phyloP scores from a whole-genome alignment of 2,329 filamentous ascomycete species.

The Periconia macrospinosa region DNA sequence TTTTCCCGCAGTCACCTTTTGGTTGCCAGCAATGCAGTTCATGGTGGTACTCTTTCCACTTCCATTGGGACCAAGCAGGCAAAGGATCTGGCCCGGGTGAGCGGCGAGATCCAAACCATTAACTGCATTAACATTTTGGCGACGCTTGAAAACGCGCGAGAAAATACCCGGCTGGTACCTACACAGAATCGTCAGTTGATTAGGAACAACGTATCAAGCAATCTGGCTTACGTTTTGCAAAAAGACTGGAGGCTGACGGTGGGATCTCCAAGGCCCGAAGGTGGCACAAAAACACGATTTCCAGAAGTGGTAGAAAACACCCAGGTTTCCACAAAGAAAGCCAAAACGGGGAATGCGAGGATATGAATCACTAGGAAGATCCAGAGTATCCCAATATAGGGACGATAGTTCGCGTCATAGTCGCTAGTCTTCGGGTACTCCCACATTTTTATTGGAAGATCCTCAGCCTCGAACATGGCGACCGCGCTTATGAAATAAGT shows the following conservation, averaged over 20 bases:
- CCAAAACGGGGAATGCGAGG: conserved; percentile 74
- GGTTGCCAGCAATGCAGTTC: conserved; percentile 82
- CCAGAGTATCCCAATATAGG: conserved; percentile 77
- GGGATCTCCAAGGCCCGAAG: conserved; percentile 75
- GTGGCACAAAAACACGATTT: conserved; percentile 64
- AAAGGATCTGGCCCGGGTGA: conserved; percentile 78
- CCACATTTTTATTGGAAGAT: conserved; percentile 62
- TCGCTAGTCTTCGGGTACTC: conserved; percentile 58
- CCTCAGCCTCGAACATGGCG: conserved; percentile 72
- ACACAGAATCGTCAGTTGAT: neutral
- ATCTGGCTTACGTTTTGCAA: conserved; percentile 46
- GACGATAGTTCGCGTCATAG: conserved; percentile 53
- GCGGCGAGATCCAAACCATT: conserved; percentile 73
- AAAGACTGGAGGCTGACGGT: conserved; percentile 57
- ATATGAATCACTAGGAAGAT: conserved; percentile 78
- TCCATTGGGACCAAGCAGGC: conserved; percentile 85
- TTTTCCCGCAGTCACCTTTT: conserved; percentile 71
- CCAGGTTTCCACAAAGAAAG: conserved; percentile 70
- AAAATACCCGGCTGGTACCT: neutral
- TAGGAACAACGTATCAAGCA: neutral
- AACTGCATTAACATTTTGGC: conserved; percentile 77
- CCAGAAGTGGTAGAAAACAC: conserved; percentile 74
- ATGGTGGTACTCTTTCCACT: conserved; percentile 89
- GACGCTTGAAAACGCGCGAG: conserved; percentile 34
- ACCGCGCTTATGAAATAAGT: conserved; percentile 78